These are phyloP conservation scores for Saccharum hybrid DNA, from an alignment of 202 grass and related monocot species.

Conservation along the genomic window DNA sequence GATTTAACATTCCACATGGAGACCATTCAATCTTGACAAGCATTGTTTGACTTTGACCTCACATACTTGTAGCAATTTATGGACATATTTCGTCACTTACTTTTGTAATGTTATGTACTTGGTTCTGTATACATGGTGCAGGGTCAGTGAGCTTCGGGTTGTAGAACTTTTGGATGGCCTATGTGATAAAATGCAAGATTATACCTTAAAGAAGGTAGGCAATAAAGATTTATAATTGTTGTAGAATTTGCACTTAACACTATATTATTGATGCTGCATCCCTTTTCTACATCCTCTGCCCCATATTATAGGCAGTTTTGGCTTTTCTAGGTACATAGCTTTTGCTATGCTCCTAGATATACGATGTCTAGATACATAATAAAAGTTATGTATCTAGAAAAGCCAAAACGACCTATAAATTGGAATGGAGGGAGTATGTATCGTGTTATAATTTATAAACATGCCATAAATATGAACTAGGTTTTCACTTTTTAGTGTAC, in stretches of 20 bases:
- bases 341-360: too few species aligned
- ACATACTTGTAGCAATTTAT: not conserved
- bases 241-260: not conserved
- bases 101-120: conserved; percentile 16
- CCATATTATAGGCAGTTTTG: too few species aligned
- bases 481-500: not conserved
- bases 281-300: not conserved
- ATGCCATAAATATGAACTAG: not conserved
- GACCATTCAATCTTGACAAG: not conserved
- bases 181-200: conserved; percentile 97
- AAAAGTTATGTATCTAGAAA: too few species aligned
- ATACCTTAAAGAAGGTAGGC: conserved; percentile 76
- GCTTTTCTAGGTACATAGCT: too few species aligned
- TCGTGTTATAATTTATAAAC: not conserved
- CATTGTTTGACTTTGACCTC: conserved; percentile 24
- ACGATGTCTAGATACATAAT: too few species aligned
- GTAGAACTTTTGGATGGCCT: conserved; percentile 95
- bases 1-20: not conserved
- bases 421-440: not conserved
- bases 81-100: not conserved
- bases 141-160: conserved; percentile 90
- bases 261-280: not conserved
- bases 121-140: conserved; percentile 50
- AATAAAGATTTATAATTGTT: not conserved
- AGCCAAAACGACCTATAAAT: too few species aligned